Evolutionary conservation across 768 basidiomycete genomes (phyloP), one percentile per base, ranked within the genome.

Genomic region (Agaricus subrufescens): DNA sequence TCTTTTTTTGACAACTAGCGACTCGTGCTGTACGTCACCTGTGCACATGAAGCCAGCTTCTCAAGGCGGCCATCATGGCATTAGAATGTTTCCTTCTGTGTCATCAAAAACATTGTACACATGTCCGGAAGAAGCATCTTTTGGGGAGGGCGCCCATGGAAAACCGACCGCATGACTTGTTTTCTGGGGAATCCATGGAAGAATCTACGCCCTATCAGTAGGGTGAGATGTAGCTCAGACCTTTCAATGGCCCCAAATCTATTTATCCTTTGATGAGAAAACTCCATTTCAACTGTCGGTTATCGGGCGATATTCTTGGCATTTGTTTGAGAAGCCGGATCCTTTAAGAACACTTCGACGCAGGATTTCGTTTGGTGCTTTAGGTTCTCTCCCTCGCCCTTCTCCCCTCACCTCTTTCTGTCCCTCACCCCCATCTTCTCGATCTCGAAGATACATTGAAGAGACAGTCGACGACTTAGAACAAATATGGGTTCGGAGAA

Each of bases 161-260:
- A 3, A 12, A 31, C 43, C 31, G 29, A 50, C 43, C 54, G 38
- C 54, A 56, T 56, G 54, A 56, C 54, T 49, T 9, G 54, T 42
- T 51, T 40, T 47, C 23, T 52, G 60, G 60, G 49, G 48, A 46
- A 55, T 61, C 52, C 40, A 26, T 51, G 60, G 60, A 58, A 55
- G 44, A 61, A 61, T 46, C 0, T n/a, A n/a, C 4, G 37, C 29
- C 47, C 7, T 39, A 44, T 27, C 30, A 26, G 34, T 30, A 45
- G 1, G 34, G 34, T 1, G 34, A 34, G 34, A 34, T 34, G 19
- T 26, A 19, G 4, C 31, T 47, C 19, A 40, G 42, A 34, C 25
- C 42, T 37, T 42, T 23, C 60, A 30, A 34, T 61, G 55, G 50
- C 60, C 44, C 60, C 60, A 61, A 46, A 31, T 47, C 29, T 25